These are phyloP conservation scores for Macrolepiota fuliginosa DNA, from an alignment of 768 basidiomycete species.

Conservation along the genomic window DNA sequence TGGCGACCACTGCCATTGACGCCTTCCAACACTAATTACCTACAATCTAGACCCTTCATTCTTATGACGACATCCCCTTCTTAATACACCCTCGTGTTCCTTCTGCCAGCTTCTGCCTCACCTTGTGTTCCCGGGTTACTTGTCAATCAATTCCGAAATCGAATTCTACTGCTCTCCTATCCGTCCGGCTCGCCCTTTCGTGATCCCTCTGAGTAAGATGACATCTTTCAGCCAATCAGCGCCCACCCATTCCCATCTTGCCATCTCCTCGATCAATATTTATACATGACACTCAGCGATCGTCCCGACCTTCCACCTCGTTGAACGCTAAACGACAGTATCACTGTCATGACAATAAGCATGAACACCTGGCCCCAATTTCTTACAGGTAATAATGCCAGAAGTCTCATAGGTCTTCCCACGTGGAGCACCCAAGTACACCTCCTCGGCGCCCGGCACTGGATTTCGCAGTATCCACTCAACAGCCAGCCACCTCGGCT, in stretches of 20 bases:
- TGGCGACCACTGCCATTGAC: neutral
- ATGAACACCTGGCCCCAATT: neutral
- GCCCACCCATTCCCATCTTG: neutral
- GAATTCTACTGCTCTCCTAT: neutral
- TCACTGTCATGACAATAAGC: too few species aligned
- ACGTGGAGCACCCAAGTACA: neutral
- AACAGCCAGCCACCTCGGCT: neutral
- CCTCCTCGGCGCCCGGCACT: neutral
- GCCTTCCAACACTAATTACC: conserved; percentile 1
- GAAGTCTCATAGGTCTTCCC: neutral
- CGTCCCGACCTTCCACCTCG: too few species aligned
- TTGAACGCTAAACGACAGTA: too few species aligned
- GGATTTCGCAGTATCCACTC: neutral
- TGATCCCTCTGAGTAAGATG: neutral
- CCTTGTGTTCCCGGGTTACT: neutral
- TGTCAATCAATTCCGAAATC: neutral
- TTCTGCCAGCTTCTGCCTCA: neutral
- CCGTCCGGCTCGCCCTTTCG: neutral
- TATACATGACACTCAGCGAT: too few species aligned
- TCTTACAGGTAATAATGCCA: neutral
- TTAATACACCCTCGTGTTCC: neutral
- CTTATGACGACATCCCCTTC: conserved; percentile 2
- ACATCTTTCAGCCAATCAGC: neutral
- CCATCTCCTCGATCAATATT: neutral
- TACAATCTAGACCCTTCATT: neutral